Conservation (phyloP, 75 land plant species). For the Sequoia sempervirens region DNA sequence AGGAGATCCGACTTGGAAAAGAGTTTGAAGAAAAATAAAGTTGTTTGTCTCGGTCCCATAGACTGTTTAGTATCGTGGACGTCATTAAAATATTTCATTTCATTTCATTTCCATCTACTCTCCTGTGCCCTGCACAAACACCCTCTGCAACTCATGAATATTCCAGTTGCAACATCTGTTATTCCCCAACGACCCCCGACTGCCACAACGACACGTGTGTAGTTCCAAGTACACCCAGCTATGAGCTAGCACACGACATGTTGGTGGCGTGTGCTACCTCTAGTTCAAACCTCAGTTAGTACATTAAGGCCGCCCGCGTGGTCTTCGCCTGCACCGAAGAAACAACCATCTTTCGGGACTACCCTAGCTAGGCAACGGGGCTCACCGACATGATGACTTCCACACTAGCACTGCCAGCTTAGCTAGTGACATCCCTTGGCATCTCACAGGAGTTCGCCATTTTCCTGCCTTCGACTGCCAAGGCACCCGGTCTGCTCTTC, state of each 20-base stretch:
- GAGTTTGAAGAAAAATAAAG: too few species aligned
- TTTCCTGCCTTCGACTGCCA: constrained; percentile 19
- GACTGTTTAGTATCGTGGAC: too few species aligned
- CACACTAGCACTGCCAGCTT: constrained; percentile 29
- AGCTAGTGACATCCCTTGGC: constrained; percentile 27
- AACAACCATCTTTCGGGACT: not conserved
- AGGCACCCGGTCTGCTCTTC: constrained; percentile 22
- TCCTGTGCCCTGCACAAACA: too few species aligned
- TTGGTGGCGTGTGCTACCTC: constrained; percentile 14
- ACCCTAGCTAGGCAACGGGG: constrained; percentile 24
- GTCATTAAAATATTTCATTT: too few species aligned
- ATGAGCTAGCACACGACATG: constrained; percentile 20
- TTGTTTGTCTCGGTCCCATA: too few species aligned
- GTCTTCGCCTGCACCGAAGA: constrained; percentile 27
- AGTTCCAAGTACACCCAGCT: not conserved
- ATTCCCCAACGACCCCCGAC: constrained; percentile 8
- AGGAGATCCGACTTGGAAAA: too few species aligned
- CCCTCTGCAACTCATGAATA: too few species aligned
- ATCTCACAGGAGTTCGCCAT: constrained; percentile 30
- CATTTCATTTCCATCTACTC: too few species aligned
- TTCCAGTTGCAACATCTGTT: too few species aligned
- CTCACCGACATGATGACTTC: constrained; percentile 35
- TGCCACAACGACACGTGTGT: constrained; percentile 34
- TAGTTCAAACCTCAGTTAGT: constrained; percentile 6
- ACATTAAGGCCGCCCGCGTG: constrained; percentile 15